Base-by-base conservation (phyloP, 148 eudicot genomes). In the Spergularia marina region DNA sequence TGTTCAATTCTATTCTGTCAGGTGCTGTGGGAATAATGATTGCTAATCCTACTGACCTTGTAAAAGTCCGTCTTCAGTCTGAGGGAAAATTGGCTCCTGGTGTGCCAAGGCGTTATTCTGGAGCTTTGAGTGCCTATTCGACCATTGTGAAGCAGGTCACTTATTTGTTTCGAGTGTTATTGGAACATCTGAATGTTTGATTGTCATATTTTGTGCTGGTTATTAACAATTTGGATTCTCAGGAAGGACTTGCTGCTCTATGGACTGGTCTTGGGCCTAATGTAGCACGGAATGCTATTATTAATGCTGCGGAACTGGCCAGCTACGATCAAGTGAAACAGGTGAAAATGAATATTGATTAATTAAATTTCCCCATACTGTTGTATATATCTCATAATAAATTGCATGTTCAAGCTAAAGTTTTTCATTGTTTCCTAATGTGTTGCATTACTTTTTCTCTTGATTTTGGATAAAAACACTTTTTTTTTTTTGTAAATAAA, bases 191-290 rank as follows among this genome's bases (percentile, higher is more conserved):
- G 21, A 44, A 55, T 21, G 64, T 57, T 20, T 17, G 25, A 54
- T 34, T 10, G 52, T 54, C 44, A 56, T 64, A 77, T 10, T 17
- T 51, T 64, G 64, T 65, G 40, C 68, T 41, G 39, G 25, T 69
- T 36, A 61, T 69, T 75, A 68, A 61, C 58, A 62, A 20, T 71
- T 15, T 34, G 36, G 44, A 51, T 61, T 67, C 79, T 65, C 76
- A 94, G 99, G 99, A 95, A 95, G 99, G 99, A 78, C 61, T 92
- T 62, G 70, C 76, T 68, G 92, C 97, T 77, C 83, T 95, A 64
- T 95, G 99, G 99, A 95, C 99, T 80, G 99, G 99, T 49, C 56
- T 95, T 74, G 99, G 96, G 71, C 99, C 99, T 74, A 95, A 95
- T 18, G 72, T 95, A 71, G 94, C 96, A n/a, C 91, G 99, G 9